Percentiles rank a stretch among this genome's conserved stretches.
Conservation (phyloP, 78 protist genomes). For the Cavenderia fasciculata region DNA sequence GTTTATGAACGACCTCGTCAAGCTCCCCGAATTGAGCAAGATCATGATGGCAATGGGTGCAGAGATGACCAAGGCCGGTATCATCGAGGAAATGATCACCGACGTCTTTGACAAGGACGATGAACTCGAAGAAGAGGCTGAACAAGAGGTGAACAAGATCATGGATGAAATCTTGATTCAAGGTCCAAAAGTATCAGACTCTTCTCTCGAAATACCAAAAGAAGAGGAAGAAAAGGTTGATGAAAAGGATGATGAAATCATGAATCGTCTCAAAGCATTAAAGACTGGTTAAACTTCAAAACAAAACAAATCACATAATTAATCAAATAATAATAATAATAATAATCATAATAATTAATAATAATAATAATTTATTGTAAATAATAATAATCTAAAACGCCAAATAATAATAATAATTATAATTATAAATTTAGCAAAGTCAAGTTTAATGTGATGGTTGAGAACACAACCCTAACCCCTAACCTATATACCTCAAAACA, state of each 20-base stretch:
- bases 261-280: slow-evolving; percentile 46
- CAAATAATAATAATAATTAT: too few relatives aligned
- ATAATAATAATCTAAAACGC: too few relatives aligned
- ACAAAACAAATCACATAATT: too few relatives aligned
- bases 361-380: too few relatives aligned
- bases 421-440: too few relatives aligned
- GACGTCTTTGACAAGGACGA: slow-evolving; percentile 41
- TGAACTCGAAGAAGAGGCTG: slow-evolving; percentile 68
- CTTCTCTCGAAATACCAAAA: slow-evolving; percentile 21
- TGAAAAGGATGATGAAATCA: slow-evolving; percentile 51
- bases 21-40: slow-evolving; percentile 69
- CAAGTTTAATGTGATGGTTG: too few relatives aligned
- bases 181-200: slow-evolving; percentile 40
- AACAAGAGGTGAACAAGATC: slow-evolving; percentile 55
- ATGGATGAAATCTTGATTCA: slow-evolving; percentile 45
- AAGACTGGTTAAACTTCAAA: slow-evolving; percentile 63
- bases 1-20: slow-evolving; percentile 77
- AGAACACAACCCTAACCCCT: too few relatives aligned
- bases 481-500: too few relatives aligned
- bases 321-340: too few relatives aligned
- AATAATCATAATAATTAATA: too few relatives aligned
- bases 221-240: not conserved
- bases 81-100: slow-evolving; percentile 70
- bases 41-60: slow-evolving; percentile 75
- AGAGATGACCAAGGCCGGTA: slow-evolving; percentile 77